Base-by-base conservation (phyloP, 441 rosid genomes). In the Rhodomyrtus psidioides region DNA sequence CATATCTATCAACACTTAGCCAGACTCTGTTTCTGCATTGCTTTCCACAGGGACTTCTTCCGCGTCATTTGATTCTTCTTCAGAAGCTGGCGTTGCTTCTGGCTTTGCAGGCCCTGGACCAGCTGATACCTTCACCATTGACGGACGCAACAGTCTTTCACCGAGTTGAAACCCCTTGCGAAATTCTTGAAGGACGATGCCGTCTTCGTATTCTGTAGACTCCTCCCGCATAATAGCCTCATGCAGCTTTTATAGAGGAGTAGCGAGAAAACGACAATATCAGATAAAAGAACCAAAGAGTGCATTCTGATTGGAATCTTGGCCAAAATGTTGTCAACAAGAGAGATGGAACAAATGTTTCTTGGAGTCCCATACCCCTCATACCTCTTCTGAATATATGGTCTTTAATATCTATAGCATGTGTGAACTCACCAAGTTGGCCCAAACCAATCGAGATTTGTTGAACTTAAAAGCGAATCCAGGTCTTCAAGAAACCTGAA, bases 71-170 rank as follows among this genome's bases (percentile, higher is more conserved):
- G 83, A 91, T 84, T 87, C 91, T 86, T 82, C 92, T 26, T 53
- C 56, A n/a, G 88, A 53, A 83, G 91, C 90, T 59, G 83, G 91
- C 81, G 83, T 89, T 84, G 85, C 86, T 82, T 88, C 86, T 0
- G 92, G 84, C 90, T 93, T 94, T 59, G 90, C 94, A 62, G 96
- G 98, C 76, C 99, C 98, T 6, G 99, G 98, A 87, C 99, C 98
- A n/a, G 99, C 95, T 3, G 99, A 97, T 42, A 97, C 99, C 89
- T 97, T 95, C 88, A 96, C 99, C 99, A 96, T 96, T 34, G 99
- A 92, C 34, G 99, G 98, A 54, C 99, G 95, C 91, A 97, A 84
- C 27, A 97, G 95, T 89, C 98, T 92, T 54, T 96, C 98, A 0
- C 98, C 98, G 2, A 97, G 92, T 92, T 91, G 91, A 92, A 94